Percentiles rank a stretch among this genome's conserved stretches.
Conservation (phyloP, 164 flowering plant genomes). For the Taxillus chinensis region DNA sequence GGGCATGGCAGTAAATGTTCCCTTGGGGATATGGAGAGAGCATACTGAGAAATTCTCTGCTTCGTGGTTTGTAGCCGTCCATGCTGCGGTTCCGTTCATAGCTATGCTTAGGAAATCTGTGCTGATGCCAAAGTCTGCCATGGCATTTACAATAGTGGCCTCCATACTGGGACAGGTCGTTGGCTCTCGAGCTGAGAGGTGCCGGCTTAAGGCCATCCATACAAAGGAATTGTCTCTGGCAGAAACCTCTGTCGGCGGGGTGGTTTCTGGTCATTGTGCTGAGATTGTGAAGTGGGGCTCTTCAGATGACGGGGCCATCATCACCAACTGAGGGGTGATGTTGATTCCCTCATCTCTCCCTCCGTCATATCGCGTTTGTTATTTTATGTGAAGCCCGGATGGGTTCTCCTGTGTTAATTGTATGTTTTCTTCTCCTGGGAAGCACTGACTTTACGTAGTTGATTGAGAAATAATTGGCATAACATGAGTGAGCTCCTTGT, state of each 20-base stretch:
- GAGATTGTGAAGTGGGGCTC: background rate
- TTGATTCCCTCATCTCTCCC: too few species aligned
- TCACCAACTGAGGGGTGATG: background rate
- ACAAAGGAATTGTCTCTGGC: constrained; percentile 5
- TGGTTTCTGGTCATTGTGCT: background rate
- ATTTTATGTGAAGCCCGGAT: too few species aligned
- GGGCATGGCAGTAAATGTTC: constrained; percentile 83
- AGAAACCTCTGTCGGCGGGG: background rate
- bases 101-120: constrained; percentile 73
- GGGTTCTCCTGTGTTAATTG: background rate
- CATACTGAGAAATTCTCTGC: constrained; percentile 74
- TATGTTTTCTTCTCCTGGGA: too few species aligned
- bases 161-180: constrained; percentile 71
- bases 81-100: constrained; percentile 89
- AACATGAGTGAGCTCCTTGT: too few species aligned
- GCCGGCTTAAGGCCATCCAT: constrained; percentile 31
- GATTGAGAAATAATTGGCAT: too few species aligned
- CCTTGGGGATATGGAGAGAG: constrained; percentile 77
- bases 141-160: constrained; percentile 73
- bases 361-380: too few species aligned
- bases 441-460: too few species aligned
- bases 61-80: constrained; percentile 79
- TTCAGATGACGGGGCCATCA: background rate
- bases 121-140: constrained; percentile 73
- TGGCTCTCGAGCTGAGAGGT: constrained; percentile 76